Base-by-base conservation (phyloP, 345 rosid species). In the Corchorus capsularis region DNA sequence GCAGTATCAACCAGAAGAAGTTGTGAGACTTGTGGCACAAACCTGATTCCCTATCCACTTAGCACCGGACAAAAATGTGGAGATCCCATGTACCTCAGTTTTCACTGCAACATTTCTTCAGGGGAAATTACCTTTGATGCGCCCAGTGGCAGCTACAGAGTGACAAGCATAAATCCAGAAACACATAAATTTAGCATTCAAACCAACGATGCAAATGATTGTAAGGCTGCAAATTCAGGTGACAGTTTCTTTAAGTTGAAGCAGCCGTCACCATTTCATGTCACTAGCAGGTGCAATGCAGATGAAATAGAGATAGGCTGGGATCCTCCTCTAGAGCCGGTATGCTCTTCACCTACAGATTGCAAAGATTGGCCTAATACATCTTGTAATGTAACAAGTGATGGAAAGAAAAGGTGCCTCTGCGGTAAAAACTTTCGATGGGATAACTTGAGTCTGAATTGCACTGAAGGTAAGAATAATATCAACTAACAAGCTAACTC, bases 361-460 rank as follows among this genome's bases (percentile, higher is more conserved):
- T 92, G 97, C 85, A 84, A 71, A 63, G 91, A 85, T 72, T 87
- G 91, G 90, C 87, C 91, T 0, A 34, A 80, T 67, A 85, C 94
- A 19, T 63, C 85, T 77, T 92, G 90, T 72, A 81, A 80, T 66
- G 68, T 60, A 19, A 77, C 81, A 19, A 56, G 70, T 64, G 71
- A 85, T 15, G 82, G 85, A 37, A 73, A 49, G 78, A 76, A 72
- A 46, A 85, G 81, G 69, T 91, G 96, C 83, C 57, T 85, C 55
- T 89, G 96, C 75, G 75, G 72, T 59, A 61, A 73, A 71, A 79
- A 65, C 68, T 87, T 78, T 57, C 74, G 7, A 63, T 90, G 93
- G 97, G 78, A 86, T 86, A 76, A 80, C 60, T 60, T 59, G 8
- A 78, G 10, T n/a, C 19, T 90, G 39, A 87, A 83, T 57, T 92